Base-by-base conservation (phyloP, 2,329 filamentous ascomycete genomes). In the Tolypocladium pustulatum region DNA sequence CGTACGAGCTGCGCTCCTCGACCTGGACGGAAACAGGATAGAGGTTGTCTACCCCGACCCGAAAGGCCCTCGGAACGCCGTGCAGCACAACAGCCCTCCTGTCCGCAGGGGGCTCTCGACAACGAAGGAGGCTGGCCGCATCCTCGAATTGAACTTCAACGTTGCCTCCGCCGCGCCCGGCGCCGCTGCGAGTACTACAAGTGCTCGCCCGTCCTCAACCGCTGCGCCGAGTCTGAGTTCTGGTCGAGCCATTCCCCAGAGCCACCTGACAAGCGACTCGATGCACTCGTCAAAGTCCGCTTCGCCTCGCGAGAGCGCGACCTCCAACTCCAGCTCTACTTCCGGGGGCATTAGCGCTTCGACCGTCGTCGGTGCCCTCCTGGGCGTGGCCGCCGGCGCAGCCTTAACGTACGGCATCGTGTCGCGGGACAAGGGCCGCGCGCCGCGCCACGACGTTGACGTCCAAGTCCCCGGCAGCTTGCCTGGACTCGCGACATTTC, bases 1-100 rank as follows among this genome's bases (percentile, higher is more conserved):
- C 54, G 55, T 59, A 54, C 71, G 67, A 74, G 81, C 72, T 76
- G 83, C 75, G 79, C 85, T 91, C 46, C 81, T 85, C 61, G 91
- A 96, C 72, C 81, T 90, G 58, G 90, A 96, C 74, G 89, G 89
- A 56, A 95, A 96, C 75, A 88, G 82, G 65, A 85, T 96, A 69
- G 89, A 94, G 68, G 88, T 90, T 36, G 83, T 92, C 55, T 88
- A 85, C 43, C 64, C 66, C 46, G 71, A 71, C 38, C 64, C 63
- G 46, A 32, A 30, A 32, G 17, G 17, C 27, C 27, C 46, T 43
- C 58, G 63, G 53, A 74, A 76, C 56, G 65, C 71, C 32, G 63
- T 72, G 7, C 64, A 68, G 57, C 70, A 75, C 62, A 63, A 59
- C 38, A 71, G 72, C 27, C 69, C 72, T 17, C 70, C 69, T 4